Evolutionary conservation across 805 yeast species (phyloP).

Genomic region (Sporopachydermia quercuum): DNA sequence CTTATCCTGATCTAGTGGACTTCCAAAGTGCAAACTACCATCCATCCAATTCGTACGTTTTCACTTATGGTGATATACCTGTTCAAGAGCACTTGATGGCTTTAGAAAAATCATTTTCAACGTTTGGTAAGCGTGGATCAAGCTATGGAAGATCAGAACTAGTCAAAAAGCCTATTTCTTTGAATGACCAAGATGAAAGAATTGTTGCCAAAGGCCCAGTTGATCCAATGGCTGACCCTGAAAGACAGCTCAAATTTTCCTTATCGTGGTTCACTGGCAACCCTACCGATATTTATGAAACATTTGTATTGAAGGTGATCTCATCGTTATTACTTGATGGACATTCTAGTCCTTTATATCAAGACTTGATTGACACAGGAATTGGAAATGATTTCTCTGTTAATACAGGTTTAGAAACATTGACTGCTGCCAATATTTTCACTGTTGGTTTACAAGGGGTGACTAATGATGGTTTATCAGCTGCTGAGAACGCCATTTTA

Average conservation of each 20-base stretch:
- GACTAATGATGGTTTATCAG: slow-evolving; percentile 26
- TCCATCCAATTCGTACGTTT: slow-evolving; percentile 78
- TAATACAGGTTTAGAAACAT: slow-evolving; percentile 76
- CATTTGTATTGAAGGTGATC: slow-evolving; percentile 58
- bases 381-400: slow-evolving; percentile 75
- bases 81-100: slow-evolving; percentile 42
- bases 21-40: slow-evolving; percentile 72
- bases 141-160: slow-evolving; percentile 11
- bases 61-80: slow-evolving; percentile 75
- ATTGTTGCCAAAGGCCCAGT: slow-evolving; percentile 53
- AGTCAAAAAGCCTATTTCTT: slow-evolving; percentile 30
- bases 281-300: slow-evolving; percentile 51
- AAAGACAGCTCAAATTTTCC: slow-evolving; percentile 64
- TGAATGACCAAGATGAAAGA: slow-evolving; percentile 18
- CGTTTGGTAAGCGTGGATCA: slow-evolving; percentile 36
- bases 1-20: slow-evolving; percentile 59
- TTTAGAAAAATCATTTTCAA: slow-evolving; percentile 33
- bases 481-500: slow-evolving; percentile 32
- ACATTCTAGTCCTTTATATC: slow-evolving; percentile 81
- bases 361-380: slow-evolving; percentile 73
- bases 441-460: slow-evolving; percentile 81
- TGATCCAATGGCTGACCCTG: slow-evolving; percentile 58
- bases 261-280: slow-evolving; percentile 80
- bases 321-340: slow-evolving; percentile 72
- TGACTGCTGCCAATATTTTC: slow-evolving; percentile 62